Base-by-base conservation (phyloP, 1,284 basidiomycete genomes). In the Apiotrichum mycotoxinovorans region DNA sequence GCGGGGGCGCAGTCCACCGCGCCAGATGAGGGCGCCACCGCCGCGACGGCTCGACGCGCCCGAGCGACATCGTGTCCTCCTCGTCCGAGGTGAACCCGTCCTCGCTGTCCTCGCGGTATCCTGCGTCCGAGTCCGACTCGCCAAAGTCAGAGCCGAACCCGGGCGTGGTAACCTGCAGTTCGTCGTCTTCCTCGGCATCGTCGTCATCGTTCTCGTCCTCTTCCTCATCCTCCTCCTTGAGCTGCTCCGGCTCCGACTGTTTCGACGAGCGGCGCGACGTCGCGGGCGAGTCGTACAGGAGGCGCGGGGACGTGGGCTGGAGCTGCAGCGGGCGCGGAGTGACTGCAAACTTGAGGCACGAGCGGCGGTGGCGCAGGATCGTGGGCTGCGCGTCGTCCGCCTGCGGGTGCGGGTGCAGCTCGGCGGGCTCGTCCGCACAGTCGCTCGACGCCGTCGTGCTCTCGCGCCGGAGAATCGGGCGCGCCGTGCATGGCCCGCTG, bases 301-400 rank as follows among this genome's bases (percentile, higher is more conserved):
- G 47, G 25, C 26, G 40, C 1, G 43, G 38, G 3, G 46, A 58
- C 15, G 46, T 25, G 23, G 42, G 40, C 48, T 27, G 57, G 0
- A 57, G 54, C 52, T 58, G 61, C 14, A 57, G 61, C 14, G 61
- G 61, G 15, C 57, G 52, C 7, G 61, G 61, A 5, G 58, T 58
- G 26, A 63, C 62, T 10, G 62, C 62, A 42, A 63, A 63, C 51
- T 60, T 63, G 51, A 63, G 56, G 41, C 62, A 60, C 17, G 62
- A 60, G 17, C 58, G 58, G 9, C 58, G 58, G 33, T 49, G 52
- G 8, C 35, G 42, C n/a, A n/a, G n/a, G 37, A 41, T 34, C 10
- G 26, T 7, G 15, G 11, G n/a, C 8, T 4, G 4, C 11, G 20
- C 15, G 23, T 27, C 44, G 15, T 35, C 42, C 12, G 18, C n/a